Evolutionary conservation across 495 filamentous ascomycete genomes (phyloP), one percentile per base, ranked within the genome.

Genomic region (Trichoderma gamsii): DNA sequence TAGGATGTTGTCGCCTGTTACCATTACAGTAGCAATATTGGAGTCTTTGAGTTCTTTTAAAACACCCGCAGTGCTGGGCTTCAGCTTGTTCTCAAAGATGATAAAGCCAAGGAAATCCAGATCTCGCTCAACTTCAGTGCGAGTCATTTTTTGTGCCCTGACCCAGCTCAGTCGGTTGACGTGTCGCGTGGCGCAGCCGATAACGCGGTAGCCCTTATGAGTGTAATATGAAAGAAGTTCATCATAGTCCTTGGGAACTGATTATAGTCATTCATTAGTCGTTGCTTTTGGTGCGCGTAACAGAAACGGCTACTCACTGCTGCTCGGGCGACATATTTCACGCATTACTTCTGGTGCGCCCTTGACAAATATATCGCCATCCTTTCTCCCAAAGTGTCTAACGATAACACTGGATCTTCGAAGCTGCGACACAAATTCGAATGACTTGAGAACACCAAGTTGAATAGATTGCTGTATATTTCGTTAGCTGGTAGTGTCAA

Each of bases 41-140:
- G 96, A 94, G 61, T 88, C 79, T 15, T 85, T 85, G n/a, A 99
- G 85, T 76, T 97, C 92, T 46, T 89, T 80, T 59, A 99, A 88
- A 38, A 96, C 88, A 3, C 81, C 80, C 4, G 89, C 80, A 6
- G 93, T 97, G 43, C 84, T 89, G 23, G 89, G 86, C 76, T 99
- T 99, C 70, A 99, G 77, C 79, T 98, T 99, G 73, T 99, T 99
- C 76, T 99, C 94, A 74, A 99, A 99, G 41, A 99, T 88, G 72
- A 98, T 98, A 76, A 99, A 98, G 21, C 95, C 96, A 56, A 94
- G 79, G 71, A 99, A 97, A 21, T 90, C 85, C 4, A 99, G 83
- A 68, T 88, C 82, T 2, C 84, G 87, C 75, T 99, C 96, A 21
- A 90, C 93, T 52, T 97, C 89, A 15, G 84, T 76, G 15, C 96